phyloP scores from a whole-genome alignment of 2,329 filamentous ascomycete species.

The Aspergillus costaricaensis region DNA sequence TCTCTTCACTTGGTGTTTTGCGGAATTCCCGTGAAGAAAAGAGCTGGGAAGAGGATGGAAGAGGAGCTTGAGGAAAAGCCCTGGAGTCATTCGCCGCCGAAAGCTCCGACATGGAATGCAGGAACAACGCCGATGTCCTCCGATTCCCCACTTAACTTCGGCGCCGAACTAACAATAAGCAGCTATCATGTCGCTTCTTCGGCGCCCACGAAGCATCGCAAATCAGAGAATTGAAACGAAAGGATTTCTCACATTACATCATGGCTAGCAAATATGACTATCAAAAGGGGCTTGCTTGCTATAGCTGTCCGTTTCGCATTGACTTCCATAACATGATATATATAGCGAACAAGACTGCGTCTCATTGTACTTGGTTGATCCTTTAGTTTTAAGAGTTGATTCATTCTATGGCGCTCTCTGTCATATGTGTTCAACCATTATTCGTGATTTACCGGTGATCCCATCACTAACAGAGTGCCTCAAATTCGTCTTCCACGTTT shows the following conservation, averaged over 20 bases:
- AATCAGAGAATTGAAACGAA: no score
- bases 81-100: background rate
- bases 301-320: background rate
- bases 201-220: background rate
- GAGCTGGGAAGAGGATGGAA: background rate
- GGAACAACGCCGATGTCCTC: background rate
- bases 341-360: no score
- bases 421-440: no score
- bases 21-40: background rate
- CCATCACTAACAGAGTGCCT: no score
- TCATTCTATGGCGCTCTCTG: no score
- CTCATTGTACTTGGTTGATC: no score
- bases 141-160: background rate
- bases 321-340: no score
- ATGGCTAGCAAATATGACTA: background rate
- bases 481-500: no score
- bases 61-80: background rate
- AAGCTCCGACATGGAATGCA: background rate
- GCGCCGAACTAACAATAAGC: background rate
- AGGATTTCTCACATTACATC: background rate
- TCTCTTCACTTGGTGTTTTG: background rate
- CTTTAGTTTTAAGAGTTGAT: no score
- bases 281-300: background rate
- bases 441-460: no score
- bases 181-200: background rate